phyloP scores from a whole-genome alignment of 208 protist genomes.

The Trypanosoma rangeli region DNA sequence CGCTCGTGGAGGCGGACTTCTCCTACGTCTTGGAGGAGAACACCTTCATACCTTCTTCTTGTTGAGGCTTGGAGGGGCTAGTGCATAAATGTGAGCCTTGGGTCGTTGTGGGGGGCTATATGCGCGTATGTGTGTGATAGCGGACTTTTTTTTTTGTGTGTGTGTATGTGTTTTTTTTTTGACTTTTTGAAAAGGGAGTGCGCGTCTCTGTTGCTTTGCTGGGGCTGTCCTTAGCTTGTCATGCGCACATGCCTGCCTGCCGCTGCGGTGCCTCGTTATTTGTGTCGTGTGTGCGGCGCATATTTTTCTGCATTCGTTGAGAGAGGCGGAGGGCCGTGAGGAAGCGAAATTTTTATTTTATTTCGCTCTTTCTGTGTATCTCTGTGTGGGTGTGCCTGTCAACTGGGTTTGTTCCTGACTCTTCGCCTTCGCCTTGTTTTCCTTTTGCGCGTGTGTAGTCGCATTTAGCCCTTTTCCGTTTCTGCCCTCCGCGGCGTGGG shows the following conservation, averaged over 20 bases:
- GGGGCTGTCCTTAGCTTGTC: too few relatives aligned
- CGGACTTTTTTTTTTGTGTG: slow-evolving; percentile 12
- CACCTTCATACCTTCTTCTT: not conserved
- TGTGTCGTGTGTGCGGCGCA: not conserved
- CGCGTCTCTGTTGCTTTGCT: not conserved
- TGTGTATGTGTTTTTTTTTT: slow-evolving; percentile 7
- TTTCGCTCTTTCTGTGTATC: slow-evolving; percentile 5
- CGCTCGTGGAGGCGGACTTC: slow-evolving; percentile 44
- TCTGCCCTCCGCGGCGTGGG: not conserved
- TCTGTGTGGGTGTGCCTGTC: not conserved
- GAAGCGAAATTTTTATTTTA: slow-evolving; percentile 8
- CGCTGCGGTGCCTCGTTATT: not conserved
- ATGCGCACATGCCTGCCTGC: too few relatives aligned
- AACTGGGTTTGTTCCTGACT: not conserved
- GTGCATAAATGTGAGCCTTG: not conserved
- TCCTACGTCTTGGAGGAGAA: slow-evolving; percentile 13
- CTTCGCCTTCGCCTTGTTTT: not conserved
- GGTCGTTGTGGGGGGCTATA: not conserved
- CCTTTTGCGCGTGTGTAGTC: not conserved
- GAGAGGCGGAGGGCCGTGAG: too few relatives aligned
- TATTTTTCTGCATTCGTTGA: not conserved
- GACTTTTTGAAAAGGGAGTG: slow-evolving; percentile 1
- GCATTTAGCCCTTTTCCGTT: not conserved
- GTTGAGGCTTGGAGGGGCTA: not conserved
- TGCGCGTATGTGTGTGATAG: not conserved